Evolutionary conservation across 2,329 filamentous ascomycete species (phyloP), one percentile per base, ranked within the genome.

Genomic region (Drechslerella coelobrocha): DNA sequence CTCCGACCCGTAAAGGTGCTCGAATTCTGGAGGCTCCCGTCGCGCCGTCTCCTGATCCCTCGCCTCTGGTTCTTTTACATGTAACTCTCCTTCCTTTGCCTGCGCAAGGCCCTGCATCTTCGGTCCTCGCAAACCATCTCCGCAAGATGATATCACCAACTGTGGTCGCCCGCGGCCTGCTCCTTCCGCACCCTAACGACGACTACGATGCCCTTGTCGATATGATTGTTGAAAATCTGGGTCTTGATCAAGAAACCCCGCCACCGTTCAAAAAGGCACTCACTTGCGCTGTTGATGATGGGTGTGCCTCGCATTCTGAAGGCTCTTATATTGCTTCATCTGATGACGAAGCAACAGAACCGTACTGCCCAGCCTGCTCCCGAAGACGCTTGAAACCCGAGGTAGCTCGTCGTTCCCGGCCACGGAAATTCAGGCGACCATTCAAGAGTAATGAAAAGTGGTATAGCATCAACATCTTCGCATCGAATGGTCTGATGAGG

Each of bases 401-500:
- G 86, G 71, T 79, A 79, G 41, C 84, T 80, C 73, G 84, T 86
- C 73, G 79, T 82, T 41, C 83, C 84, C 2, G 84, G 83, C 1
- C 76, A 80, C 23, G 72, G 72, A 31, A 66, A 69, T 41, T 54
- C 47, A 23, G 76, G 76, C 23, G 76, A 34, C 9, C 55, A 75
- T 51, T 72, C 68, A 14, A 77, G 14, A 53, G 54, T 21, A 56
- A 47, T 2, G 79, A 81, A 62, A 85, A 84, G 75, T 82, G 87
- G 52, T 94, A 91, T 82, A 85, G 87, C 27, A 84, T 97, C 78
- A 94, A 92, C 77, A 88, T 97, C 0, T 99, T 93, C 76, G 94
- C 94, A 0, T 93, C 92, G 56, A 99, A 97, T 78, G 94, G 94
- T 0, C 81, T 97, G 51, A 96, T 99, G 91, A 86, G 88, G 66